Percentiles rank a stretch among this genome's conserved stretches.
Conservation (phyloP, 1,139 yeast genomes). For the Geotrichum armillariae region DNA sequence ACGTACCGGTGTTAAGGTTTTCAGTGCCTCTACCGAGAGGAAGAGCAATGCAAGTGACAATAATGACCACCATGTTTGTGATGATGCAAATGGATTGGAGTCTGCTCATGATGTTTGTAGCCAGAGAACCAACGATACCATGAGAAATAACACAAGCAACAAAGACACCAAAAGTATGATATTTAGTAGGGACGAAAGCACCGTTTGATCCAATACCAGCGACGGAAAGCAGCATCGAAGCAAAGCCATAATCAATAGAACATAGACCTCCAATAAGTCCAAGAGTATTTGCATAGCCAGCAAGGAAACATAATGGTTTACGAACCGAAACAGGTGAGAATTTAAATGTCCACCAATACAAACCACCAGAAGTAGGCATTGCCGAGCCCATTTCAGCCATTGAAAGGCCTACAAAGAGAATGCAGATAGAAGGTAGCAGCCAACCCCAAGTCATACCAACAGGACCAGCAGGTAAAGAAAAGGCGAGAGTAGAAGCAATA, state of each 20-base stretch:
- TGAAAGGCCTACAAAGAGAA: slow-evolving; percentile 51
- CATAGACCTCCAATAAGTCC: slow-evolving; percentile 59
- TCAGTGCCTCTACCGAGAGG: slow-evolving; percentile 41
- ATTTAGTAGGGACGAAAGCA: slow-evolving; percentile 48
- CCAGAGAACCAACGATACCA: slow-evolving; percentile 48
- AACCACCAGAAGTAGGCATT: slow-evolving; percentile 71
- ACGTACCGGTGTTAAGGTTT: slow-evolving; percentile 40
- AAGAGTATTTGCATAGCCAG: slow-evolving; percentile 59
- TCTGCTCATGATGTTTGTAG: slow-evolving; percentile 54
- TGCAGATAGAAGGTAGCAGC: slow-evolving; percentile 53
- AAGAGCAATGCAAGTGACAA: slow-evolving; percentile 63
- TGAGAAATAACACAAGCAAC: slow-evolving; percentile 52
- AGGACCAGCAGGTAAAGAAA: slow-evolving; percentile 53
- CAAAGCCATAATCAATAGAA: slow-evolving; percentile 59
- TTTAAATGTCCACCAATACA: slow-evolving; percentile 52
- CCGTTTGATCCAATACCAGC: slow-evolving; percentile 51
- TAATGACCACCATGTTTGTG: slow-evolving; percentile 54
- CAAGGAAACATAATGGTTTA: slow-evolving; percentile 52
- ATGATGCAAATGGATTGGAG: slow-evolving; percentile 61
- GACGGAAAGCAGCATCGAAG: slow-evolving; percentile 53
- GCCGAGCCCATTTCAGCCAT: slow-evolving; percentile 65
- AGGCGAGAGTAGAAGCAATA: slow-evolving; percentile 45
- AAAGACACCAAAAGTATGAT: slow-evolving; percentile 55
- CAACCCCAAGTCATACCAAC: slow-evolving; percentile 68
- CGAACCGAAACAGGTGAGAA: slow-evolving; percentile 52